These are phyloP conservation scores for Anisodus acutangulus DNA, from an alignment of 257 asterid species.

Conservation along the genomic window DNA sequence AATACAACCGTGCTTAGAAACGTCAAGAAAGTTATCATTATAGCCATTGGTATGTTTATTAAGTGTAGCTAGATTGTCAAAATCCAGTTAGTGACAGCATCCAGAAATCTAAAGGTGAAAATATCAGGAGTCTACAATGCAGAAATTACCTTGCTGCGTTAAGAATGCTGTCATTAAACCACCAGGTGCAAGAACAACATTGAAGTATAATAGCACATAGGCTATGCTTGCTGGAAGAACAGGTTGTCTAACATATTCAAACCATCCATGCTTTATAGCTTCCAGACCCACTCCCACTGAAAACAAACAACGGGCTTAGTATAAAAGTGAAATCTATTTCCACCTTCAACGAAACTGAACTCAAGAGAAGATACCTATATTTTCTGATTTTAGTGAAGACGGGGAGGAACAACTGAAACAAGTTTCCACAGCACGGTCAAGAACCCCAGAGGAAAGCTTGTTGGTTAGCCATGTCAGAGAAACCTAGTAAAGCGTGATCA, in stretches of 20 bases:
- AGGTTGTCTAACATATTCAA: constrained; percentile 91
- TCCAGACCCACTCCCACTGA: constrained; percentile 59
- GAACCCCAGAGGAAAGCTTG: constrained; percentile 86
- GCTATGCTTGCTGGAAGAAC: constrained; percentile 98
- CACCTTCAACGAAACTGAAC: constrained; percentile 23
- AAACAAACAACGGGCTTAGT: constrained; percentile 39
- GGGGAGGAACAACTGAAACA: constrained; percentile 49
- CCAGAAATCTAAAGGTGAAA: constrained; percentile 16
- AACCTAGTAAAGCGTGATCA: constrained; percentile 48
- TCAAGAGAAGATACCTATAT: constrained; percentile 58
- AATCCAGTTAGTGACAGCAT: constrained; percentile 22
- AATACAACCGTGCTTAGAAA: neutral
- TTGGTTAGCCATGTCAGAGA: constrained; percentile 84
- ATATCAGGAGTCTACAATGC: constrained; percentile 33
- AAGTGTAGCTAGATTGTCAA: neutral
- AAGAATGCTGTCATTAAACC: constrained; percentile 95
- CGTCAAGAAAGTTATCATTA: neutral
- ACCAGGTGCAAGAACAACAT: constrained; percentile 92
- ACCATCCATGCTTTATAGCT: constrained; percentile 85
- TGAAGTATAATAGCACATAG: constrained; percentile 83
- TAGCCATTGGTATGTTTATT: neutral
- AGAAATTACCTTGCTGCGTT: constrained; percentile 74
- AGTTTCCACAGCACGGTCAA: constrained; percentile 67
- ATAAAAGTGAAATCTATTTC: constrained; percentile 32
- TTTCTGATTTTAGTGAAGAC: constrained; percentile 48